Conservation (phyloP, 768 basidiomycete species). For the Pleurotus citrinopileatus region DNA sequence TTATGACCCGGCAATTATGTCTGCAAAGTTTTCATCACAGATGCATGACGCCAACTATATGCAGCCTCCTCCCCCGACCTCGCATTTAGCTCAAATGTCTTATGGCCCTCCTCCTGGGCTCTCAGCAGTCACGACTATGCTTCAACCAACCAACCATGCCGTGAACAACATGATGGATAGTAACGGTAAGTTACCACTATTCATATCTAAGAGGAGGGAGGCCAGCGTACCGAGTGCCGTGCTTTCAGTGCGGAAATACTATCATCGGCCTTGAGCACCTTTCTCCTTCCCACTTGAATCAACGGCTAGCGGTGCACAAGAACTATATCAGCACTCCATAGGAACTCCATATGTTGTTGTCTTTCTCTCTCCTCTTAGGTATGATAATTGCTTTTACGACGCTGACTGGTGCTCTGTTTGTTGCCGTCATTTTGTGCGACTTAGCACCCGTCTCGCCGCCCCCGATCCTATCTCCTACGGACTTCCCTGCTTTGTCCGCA, state of each 20-base stretch:
- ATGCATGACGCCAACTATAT: conserved; percentile 2
- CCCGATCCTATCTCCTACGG: conserved; percentile 54
- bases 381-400: conserved; percentile 49
- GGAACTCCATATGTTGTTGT: conserved; percentile 21
- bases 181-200: conserved; percentile 62
- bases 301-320: conserved; percentile 22
- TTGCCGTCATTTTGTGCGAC: conserved; percentile 27
- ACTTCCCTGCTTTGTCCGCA: conserved; percentile 71
- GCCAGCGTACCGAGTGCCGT: conserved; percentile 86
- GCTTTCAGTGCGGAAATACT: conserved; percentile 87
- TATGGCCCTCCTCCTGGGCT: conserved; percentile 73
- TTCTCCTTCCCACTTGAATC: conserved; percentile 32
- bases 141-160: conserved; percentile 4
- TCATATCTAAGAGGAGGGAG: conserved; percentile 69
- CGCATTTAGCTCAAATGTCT: conserved; percentile 28
- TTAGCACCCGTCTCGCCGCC: conserved; percentile 38
- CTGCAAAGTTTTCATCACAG: conserved; percentile 55
- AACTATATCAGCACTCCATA: conserved; percentile 12
- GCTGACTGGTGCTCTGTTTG: conserved; percentile 40
- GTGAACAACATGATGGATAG: conserved; percentile 19
- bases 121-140: conserved; percentile 22
- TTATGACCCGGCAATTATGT: conserved; percentile 79
- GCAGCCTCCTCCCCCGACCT: conserved; percentile 24
- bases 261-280: conserved; percentile 60
- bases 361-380: conserved; percentile 29